Evolutionary conservation across 2,329 filamentous ascomycete species (phyloP), one percentile per base, ranked within the genome.

Genomic region (Tolypocladium cylindrosporum): DNA sequence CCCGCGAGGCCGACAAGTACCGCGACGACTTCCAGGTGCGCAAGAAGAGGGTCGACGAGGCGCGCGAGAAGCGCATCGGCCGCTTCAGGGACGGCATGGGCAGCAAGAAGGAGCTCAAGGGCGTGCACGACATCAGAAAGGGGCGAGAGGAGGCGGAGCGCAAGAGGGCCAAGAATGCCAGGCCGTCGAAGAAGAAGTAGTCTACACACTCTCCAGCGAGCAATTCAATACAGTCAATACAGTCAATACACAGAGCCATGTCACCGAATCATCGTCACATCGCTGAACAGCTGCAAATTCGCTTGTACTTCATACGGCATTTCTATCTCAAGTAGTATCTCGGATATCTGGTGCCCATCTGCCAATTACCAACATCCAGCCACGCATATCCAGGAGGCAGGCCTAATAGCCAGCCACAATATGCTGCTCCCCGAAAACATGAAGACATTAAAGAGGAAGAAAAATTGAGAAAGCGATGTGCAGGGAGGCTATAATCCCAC

Each of bases 1-100:
- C 95, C 62, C 97, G 97, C 80, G 85, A 90, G 66, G 91, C 94
- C 9, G 94, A 99, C 78, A 93, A 89, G 75, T 93, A 83, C 73
- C 83, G 94, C 61, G 91, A 93, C 71, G 93, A 99, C 74, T 99
- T 90, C 74, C 80, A 95, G 63, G 85, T 86, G 70, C 87, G 89
- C 76, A 96, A 94, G 86, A 92, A 92, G 86, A 86, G 90, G 69
- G 87, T 94, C 21, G 85, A 86, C 19, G 91, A 91, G 69, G 92
- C 93, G 52, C 89, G 88, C 74, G 90, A 97, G 78, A 91, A 91
- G 77, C 80, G 89, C 24, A 74, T 91, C 37, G 90, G 89, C 55
- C 81, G 84, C 61, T 93, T 87, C 76, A 84, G 78, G 70, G 88
- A 91, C 64, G 86, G 87, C 39, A 81, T 79, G 65, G 88, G 88